Conservation (phyloP, 2,329 filamentous ascomycete genomes). For the Penicillium sp. region DNA sequence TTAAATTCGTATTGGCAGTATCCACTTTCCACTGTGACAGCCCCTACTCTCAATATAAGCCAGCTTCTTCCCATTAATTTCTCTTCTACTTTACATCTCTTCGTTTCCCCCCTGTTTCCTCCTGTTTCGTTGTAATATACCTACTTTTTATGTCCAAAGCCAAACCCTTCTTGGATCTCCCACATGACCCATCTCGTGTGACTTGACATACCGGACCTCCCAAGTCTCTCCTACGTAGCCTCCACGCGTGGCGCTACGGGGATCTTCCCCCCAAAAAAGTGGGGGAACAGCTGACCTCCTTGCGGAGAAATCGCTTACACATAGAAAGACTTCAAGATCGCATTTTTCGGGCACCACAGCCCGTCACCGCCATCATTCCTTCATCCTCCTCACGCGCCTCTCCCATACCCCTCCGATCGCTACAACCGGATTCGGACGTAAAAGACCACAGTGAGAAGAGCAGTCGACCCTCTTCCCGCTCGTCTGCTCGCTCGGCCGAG, state of each 20-base stretch:
- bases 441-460: conserved; percentile 51
- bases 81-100: too few relatives aligned
- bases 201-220: not conserved
- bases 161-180: too few relatives aligned
- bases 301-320: conserved; percentile 4
- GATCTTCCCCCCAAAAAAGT: not conserved
- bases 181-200: too few relatives aligned
- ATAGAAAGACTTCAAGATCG: conserved; percentile 2
- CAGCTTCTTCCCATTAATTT: too few relatives aligned
- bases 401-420: conserved; percentile 83
- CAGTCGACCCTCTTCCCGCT: conserved; percentile 54
- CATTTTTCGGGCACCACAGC: conserved; percentile 61
- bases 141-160: too few relatives aligned
- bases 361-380: conserved; percentile 84
- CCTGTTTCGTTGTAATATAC: too few relatives aligned
- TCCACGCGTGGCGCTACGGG: too few relatives aligned
- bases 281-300: conserved; percentile 2
- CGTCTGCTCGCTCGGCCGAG: conserved; percentile 54
- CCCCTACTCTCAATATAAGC: too few relatives aligned
- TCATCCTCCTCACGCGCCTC: conserved; percentile 62
- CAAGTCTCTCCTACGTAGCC: conserved; percentile 5
- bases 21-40: too few relatives aligned
- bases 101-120: too few relatives aligned
- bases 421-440: conserved; percentile 46
- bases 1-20: too few relatives aligned